phyloP scores from a whole-genome alignment of 495 filamentous ascomycete species.

The Xylaria grammica region DNA sequence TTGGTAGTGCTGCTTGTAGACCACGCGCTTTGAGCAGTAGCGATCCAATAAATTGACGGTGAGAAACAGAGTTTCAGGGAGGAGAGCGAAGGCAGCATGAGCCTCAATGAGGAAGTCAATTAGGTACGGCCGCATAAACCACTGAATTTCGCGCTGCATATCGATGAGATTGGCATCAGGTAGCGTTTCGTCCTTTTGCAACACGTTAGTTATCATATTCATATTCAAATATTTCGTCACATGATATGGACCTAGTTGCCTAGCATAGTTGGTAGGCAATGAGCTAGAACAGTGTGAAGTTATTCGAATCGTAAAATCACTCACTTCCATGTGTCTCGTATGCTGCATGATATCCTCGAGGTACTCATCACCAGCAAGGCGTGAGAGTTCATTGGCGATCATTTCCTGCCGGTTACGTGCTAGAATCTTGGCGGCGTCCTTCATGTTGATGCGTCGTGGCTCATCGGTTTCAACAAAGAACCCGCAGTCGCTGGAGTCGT shows the following conservation, averaged over 20 bases:
- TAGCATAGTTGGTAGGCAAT: constrained; percentile 12
- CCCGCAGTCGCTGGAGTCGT: constrained; percentile 61
- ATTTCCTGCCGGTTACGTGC: constrained; percentile 78
- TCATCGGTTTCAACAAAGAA: constrained; percentile 90
- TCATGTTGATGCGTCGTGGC: constrained; percentile 57
- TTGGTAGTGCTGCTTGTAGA: constrained; percentile 99
- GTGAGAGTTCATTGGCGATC: constrained; percentile 87
- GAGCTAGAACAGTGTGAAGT: background rate
- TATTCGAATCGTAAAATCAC: constrained; percentile 15
- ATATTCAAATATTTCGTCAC: constrained; percentile 25
- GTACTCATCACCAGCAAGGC: constrained; percentile 81
- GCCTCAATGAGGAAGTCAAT: constrained; percentile 99
- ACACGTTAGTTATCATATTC: constrained; percentile 9
- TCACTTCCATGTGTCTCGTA: constrained; percentile 95
- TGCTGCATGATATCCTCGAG: constrained; percentile 90
- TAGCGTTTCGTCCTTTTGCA: constrained; percentile 77
- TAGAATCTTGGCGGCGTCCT: constrained; percentile 75
- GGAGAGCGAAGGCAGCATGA: constrained; percentile 89
- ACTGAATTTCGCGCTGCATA: constrained; percentile 98
- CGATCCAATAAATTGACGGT: constrained; percentile 95
- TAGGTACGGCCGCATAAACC: constrained; percentile 99
- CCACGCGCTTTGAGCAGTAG: constrained; percentile 97
- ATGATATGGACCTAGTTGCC: background rate
- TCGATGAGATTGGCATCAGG: constrained; percentile 97
- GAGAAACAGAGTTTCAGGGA: constrained; percentile 93